Conservation (phyloP, 73 alveolate species). For the Paramecium sonneborni region DNA sequence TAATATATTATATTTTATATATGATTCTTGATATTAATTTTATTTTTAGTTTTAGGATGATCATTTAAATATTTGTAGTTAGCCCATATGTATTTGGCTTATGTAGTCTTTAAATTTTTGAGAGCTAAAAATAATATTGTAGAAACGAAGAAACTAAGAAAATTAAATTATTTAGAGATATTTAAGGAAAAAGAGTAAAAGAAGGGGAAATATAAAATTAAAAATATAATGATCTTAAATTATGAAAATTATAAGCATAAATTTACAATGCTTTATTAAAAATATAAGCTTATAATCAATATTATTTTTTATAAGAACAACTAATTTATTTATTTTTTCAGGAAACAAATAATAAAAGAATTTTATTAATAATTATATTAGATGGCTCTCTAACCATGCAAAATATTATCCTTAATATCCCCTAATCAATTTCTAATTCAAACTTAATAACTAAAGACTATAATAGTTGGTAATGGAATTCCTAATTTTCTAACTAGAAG, state of each 20-base stretch:
- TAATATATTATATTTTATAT: not conserved
- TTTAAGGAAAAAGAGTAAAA: not conserved
- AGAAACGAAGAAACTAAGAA: not conserved
- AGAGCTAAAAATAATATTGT: not conserved
- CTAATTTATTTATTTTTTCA: not conserved
- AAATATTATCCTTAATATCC: constrained; percentile 24
- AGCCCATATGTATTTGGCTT: not conserved
- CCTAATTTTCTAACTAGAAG: not conserved
- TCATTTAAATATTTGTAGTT: not conserved
- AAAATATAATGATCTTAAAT: not conserved
- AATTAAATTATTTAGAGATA: not conserved
- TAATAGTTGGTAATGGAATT: not conserved
- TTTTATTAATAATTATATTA: not conserved
- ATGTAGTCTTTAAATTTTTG: not conserved
- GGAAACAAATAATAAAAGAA: not conserved
- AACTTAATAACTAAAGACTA: not conserved
- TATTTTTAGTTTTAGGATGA: not conserved
- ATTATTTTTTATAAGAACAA: not conserved
- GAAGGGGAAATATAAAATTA: not conserved
- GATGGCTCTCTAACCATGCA: constrained; percentile 34
- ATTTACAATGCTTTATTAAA: not conserved
- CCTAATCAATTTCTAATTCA: not conserved
- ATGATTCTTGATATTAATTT: not conserved
- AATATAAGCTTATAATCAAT: too few species aligned
- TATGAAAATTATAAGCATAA: not conserved